phyloP scores from a whole-genome alignment of 306 rosid genomes.

The Canavalia ensiformis region DNA sequence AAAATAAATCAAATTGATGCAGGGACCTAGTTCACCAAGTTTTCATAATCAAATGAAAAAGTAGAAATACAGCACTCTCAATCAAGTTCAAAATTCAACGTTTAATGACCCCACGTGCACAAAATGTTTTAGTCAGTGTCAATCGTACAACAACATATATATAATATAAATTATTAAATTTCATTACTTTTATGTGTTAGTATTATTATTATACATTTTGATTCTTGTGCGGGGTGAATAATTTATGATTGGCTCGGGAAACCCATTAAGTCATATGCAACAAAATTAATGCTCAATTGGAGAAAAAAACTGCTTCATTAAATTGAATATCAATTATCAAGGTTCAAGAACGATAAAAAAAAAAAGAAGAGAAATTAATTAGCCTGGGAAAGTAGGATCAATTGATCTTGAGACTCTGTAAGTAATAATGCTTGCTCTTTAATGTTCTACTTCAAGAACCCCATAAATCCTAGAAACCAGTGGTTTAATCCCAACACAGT shows the following conservation, averaged over 20 bases:
- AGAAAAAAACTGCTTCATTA: constrained; percentile 40
- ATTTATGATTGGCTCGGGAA: constrained; percentile 41
- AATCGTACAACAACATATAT: neutral
- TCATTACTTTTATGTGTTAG: constrained; percentile 10
- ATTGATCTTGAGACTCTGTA: constrained; percentile 36
- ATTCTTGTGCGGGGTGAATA: constrained; percentile 27
- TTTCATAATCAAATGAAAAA: constrained; percentile 20
- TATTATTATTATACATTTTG: neutral
- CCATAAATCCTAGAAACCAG: constrained; percentile 46
- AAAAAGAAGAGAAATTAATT: neutral
- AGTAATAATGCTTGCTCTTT: constrained; percentile 40
- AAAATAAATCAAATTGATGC: neutral
- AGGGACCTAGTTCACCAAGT: neutral
- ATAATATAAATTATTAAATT: neutral
- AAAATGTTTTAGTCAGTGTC: constrained; percentile 34
- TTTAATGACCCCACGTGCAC: constrained; percentile 43
- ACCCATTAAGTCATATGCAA: constrained; percentile 42
- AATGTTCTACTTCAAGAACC: constrained; percentile 22
- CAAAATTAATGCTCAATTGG: constrained; percentile 44
- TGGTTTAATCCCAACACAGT: constrained; percentile 32
- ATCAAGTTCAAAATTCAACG: constrained; percentile 42
- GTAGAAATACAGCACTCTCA: constrained; percentile 18
- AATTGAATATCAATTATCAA: constrained; percentile 36
- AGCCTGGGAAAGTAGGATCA: constrained; percentile 12
- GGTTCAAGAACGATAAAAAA: constrained; percentile 9